Evolutionary conservation across 2,329 filamentous ascomycete genomes (phyloP).

Genomic region (Gremmenia infestans): DNA sequence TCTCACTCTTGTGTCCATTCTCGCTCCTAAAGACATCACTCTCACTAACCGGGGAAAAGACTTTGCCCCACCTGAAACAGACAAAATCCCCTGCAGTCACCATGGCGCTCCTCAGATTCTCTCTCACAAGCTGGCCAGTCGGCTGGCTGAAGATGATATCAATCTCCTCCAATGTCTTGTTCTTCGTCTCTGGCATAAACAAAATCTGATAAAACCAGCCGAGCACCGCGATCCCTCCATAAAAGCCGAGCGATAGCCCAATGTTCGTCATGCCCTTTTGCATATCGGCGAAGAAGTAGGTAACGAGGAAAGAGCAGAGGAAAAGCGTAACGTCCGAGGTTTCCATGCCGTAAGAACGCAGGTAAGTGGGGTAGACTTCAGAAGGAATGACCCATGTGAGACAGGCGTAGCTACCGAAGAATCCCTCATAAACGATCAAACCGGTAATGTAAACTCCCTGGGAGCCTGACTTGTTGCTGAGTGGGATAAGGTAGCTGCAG

Average conservation of each 20-base stretch:
- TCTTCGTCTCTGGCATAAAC: constrained; percentile 74
- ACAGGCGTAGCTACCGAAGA: constrained; percentile 62
- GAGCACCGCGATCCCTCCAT: constrained; percentile 65
- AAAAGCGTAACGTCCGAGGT: constrained; percentile 64
- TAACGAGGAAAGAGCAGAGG: constrained; percentile 67
- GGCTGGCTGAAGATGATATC: constrained; percentile 61
- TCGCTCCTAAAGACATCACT: constrained; percentile 27
- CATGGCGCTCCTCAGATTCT: constrained; percentile 44
- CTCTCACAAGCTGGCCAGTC: constrained; percentile 55
- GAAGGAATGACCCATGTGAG: constrained; percentile 63
- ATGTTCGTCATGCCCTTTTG: constrained; percentile 61
- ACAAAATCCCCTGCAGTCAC: constrained; percentile 26
- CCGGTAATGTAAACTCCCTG: constrained; percentile 62
- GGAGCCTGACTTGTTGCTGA: constrained; percentile 42
- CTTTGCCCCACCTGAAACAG: constrained; percentile 25
- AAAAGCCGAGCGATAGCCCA: constrained; percentile 65
- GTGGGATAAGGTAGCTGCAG: constrained; percentile 52
- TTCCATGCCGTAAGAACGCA: constrained; percentile 70
- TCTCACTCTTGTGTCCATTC: constrained; percentile 23
- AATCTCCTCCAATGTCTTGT: constrained; percentile 62
- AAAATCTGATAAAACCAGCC: constrained; percentile 69
- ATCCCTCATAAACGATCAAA: constrained; percentile 63
- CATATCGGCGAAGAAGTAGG: constrained; percentile 71
- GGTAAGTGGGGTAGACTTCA: constrained; percentile 68
- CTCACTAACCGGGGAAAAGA: constrained; percentile 26